phyloP scores from a whole-genome alignment of 345 rosid genomes.

The Anacardium occidentale region DNA sequence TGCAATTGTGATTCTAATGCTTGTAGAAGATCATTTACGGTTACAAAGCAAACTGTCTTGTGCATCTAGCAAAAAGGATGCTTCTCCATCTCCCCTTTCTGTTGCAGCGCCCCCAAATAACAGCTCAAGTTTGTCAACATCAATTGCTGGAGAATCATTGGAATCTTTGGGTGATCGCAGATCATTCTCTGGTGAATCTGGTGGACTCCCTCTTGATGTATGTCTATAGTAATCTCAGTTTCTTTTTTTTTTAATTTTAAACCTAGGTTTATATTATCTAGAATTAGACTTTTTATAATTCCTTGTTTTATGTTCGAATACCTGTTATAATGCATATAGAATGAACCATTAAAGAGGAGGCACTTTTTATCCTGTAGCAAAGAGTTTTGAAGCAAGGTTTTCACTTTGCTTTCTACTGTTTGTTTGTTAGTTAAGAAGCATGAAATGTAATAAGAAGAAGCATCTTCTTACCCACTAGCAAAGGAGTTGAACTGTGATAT shows the following conservation, averaged over 20 bases:
- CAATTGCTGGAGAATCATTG: constrained; percentile 49
- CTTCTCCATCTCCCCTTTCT: constrained; percentile 74
- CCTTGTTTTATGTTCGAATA: neutral
- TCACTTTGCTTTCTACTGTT: neutral
- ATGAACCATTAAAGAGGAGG: neutral
- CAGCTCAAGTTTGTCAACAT: constrained; percentile 40
- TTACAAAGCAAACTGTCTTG: constrained; percentile 84
- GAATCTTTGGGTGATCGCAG: constrained; percentile 58
- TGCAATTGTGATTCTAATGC: constrained; percentile 97
- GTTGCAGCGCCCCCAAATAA: constrained; percentile 55
- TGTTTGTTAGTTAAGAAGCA: too few species aligned
- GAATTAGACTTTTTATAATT: neutral
- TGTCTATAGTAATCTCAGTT: constrained; percentile 34
- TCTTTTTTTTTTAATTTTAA: neutral
- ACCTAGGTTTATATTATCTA: neutral
- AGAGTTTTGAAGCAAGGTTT: neutral
- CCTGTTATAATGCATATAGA: neutral
- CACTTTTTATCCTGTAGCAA: neutral
- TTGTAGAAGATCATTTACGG: constrained; percentile 98
- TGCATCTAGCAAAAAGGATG: constrained; percentile 50
- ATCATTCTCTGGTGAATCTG: constrained; percentile 60
- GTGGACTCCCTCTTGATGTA: constrained; percentile 86
- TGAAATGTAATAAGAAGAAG: neutral
- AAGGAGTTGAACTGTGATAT: neutral
- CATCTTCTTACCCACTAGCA: neutral